Evolutionary conservation across 2,329 filamentous ascomycete genomes (phyloP), one percentile per base, ranked within the genome.

Genomic region (Dryadomyces quercivorus): DNA sequence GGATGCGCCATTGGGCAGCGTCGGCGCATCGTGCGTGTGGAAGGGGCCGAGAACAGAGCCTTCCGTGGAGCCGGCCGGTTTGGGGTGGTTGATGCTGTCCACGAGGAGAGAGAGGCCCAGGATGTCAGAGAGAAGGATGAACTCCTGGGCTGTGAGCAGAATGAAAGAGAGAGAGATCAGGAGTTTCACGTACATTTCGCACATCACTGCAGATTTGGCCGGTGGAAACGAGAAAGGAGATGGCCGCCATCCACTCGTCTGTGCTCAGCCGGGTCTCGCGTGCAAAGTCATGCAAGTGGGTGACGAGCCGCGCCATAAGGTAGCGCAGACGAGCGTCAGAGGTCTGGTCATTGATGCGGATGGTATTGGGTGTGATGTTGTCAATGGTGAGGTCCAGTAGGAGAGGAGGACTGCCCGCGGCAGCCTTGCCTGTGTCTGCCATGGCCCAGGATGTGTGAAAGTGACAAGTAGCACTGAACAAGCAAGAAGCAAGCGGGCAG

Each of bases 41-140:
- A 91, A 92, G 42, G 88, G 88, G 0, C 88, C 88, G 0, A 92
- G 78, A 12, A 93, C 85, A 0, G 86, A 88, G 56, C 87, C 86
- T 67, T 92, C 86, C 26, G 88, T 93, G 31, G 76, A 76, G 46
- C 72, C 67, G 0, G 79, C 64, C 0, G 85, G 86, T 66, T 89
- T 92, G 26, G 88, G 88, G 70, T 92, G 86, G 72, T 90, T 85
- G 72, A 93, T 91, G 61, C 76, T 80, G 70, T 93, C 87, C 60
- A 93, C 83, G 4, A 93, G 80, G 56, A 91, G 78, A 21, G 85
- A 90, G 40, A 93, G 79, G 43, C 87, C 88, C 21, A 92, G 77
- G 45, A 88, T 76, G 68, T 93, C 88, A 60, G 84, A 88, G 59
- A 92, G 81, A 43, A 92, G 80, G 67, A 92, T 91, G 72, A 87